Conservation (phyloP, 2,329 filamentous ascomycete genomes). For the Cadophora sp. region DNA sequence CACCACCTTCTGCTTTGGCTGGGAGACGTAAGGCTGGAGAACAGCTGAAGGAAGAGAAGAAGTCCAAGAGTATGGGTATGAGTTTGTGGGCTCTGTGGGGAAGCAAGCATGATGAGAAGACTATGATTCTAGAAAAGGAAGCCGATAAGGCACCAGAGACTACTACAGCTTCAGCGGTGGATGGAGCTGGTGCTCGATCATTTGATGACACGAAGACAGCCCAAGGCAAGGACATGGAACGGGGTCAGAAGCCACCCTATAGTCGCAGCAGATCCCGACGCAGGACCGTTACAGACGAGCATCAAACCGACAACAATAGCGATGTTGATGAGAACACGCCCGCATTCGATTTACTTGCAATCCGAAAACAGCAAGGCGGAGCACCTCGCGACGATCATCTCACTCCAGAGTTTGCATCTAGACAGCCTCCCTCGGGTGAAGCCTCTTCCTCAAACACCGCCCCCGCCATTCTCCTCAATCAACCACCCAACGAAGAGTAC, state of each 20-base stretch:
- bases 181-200: slow-evolving; percentile 52
- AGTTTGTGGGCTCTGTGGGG: slow-evolving; percentile 88
- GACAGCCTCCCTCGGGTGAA: slow-evolving; percentile 1
- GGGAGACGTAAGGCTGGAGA: slow-evolving; percentile 65
- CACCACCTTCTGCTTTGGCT: slow-evolving; percentile 84
- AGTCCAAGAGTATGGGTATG: slow-evolving; percentile 73
- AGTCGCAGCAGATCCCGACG: slow-evolving; percentile 53
- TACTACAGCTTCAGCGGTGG: slow-evolving; percentile 47
- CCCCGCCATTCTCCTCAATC: slow-evolving; percentile 33
- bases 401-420: slow-evolving; percentile 33
- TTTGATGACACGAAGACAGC: slow-evolving; percentile 34
- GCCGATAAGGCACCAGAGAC: slow-evolving; percentile 50
- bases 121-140: slow-evolving; percentile 65
- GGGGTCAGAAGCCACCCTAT: slow-evolving; percentile 24
- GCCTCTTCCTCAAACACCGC: background rate
- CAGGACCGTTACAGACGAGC: slow-evolving; percentile 58
- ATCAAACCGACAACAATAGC: slow-evolving; percentile 51
- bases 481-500: slow-evolving; percentile 45
- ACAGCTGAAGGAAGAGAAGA: slow-evolving; percentile 59
- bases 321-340: slow-evolving; percentile 51
- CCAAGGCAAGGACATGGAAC: slow-evolving; percentile 27
- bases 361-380: slow-evolving; percentile 50
- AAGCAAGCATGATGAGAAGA: slow-evolving; percentile 84
- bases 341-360: slow-evolving; percentile 52
- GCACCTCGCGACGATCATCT: slow-evolving; percentile 35